Conservation (phyloP, 345 rosid species). For the Diplotaxis tenuifolia region DNA sequence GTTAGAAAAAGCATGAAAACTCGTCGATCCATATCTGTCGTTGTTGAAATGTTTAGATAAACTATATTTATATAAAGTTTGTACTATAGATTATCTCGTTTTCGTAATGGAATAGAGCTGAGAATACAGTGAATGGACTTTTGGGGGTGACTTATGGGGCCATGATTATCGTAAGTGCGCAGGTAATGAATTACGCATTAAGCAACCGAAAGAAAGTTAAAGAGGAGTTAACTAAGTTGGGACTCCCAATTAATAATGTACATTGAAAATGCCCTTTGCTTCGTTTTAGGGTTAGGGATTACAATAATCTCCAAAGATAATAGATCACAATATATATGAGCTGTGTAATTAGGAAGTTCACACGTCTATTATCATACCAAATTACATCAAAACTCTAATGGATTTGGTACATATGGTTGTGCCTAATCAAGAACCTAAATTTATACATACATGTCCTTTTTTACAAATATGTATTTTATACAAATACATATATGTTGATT, state of each 20-base stretch:
- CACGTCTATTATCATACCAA: slow-evolving; percentile 8
- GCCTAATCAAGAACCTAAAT: slow-evolving; percentile 10
- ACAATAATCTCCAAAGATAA: slow-evolving; percentile 7
- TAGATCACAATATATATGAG: slow-evolving; percentile 5
- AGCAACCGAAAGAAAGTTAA: not conserved
- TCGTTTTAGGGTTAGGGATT: slow-evolving; percentile 5
- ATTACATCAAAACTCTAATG: slow-evolving; percentile 5
- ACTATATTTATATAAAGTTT: not conserved
- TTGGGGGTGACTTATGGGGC: slow-evolving; percentile 26
- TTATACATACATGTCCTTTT: no score
- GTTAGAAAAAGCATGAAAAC: slow-evolving; percentile 1
- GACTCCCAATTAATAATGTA: not conserved
- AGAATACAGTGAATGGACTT: slow-evolving; percentile 32
- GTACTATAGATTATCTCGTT: slow-evolving; percentile 23
- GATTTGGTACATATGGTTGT: slow-evolving; percentile 7
- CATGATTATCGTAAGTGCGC: slow-evolving; percentile 33
- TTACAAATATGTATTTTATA: no score
- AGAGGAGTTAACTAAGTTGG: slow-evolving; percentile 13
- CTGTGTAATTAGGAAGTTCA: slow-evolving; percentile 18
- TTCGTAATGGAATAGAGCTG: slow-evolving; percentile 21
- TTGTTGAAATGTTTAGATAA: not conserved
- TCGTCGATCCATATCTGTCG: not conserved
- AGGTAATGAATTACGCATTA: slow-evolving; percentile 31
- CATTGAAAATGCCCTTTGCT: not conserved
- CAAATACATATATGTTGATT: no score